A percentile compares a stretch with the other conserved stretches of the same genome.
phyloP scores from a whole-genome alignment of 495 filamentous ascomycete genomes.

The Recurvomyces mirabilis region DNA sequence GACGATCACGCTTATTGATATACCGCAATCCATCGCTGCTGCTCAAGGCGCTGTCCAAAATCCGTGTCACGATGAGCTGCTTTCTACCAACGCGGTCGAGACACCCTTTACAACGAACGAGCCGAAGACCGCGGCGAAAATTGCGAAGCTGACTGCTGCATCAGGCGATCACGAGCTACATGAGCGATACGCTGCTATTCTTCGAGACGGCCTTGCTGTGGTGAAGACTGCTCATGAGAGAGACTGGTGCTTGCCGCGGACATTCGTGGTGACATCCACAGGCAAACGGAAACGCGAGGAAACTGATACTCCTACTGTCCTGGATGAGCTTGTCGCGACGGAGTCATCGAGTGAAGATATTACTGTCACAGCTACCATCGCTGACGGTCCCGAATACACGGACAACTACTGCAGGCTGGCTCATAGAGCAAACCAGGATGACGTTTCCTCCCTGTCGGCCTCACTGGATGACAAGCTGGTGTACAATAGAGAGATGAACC shows the following conservation, averaged over 20 bases:
- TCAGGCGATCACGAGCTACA: constrained; percentile 20
- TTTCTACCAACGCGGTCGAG: constrained; percentile 22
- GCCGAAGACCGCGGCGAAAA: constrained; percentile 27
- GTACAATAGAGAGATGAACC: background rate
- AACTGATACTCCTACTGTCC: background rate
- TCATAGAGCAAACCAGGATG: no score
- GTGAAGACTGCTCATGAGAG: constrained; percentile 22
- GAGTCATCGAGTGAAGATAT: no score
- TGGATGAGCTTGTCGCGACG: background rate
- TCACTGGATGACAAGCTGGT: no score
- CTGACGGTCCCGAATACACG: no score
- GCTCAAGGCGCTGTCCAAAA: constrained; percentile 22
- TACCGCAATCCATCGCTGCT: constrained; percentile 47
- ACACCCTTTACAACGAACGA: constrained; percentile 24
- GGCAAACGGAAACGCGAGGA: constrained; percentile 18
- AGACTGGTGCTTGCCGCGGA: constrained; percentile 37
- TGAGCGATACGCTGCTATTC: constrained; percentile 12
- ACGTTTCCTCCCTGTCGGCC: no score
- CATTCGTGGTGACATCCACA: constrained; percentile 2
- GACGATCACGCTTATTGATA: constrained; percentile 48
- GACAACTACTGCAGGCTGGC: no score
- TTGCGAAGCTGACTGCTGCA: constrained; percentile 9
- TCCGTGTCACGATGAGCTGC: constrained; percentile 11
- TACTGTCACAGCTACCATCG: no score
- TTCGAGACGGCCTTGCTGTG: constrained; percentile 23